Conservation (phyloP, 257 asterid genomes). For the Catharanthus roseus region DNA sequence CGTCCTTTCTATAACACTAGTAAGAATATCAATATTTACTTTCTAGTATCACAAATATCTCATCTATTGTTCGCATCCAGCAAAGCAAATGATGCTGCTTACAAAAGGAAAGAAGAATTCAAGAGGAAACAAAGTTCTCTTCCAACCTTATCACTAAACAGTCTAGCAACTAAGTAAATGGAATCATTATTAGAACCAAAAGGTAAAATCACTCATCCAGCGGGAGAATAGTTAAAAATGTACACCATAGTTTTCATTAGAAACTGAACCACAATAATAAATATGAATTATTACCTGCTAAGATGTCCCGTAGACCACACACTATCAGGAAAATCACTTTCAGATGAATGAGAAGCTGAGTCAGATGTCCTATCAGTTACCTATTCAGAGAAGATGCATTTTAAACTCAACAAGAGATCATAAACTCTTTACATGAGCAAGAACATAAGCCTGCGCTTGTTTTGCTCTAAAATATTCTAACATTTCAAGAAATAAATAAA, state of each 20-base stretch:
- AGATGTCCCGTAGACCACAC: slow-evolving; percentile 39
- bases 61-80: background rate
- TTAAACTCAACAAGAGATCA: slow-evolving; percentile 15
- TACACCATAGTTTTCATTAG: too few species aligned
- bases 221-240: background rate
- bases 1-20: background rate
- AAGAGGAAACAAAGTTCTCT: background rate
- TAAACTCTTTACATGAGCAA: background rate
- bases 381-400: slow-evolving; percentile 28
- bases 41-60: background rate
- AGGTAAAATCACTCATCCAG: background rate
- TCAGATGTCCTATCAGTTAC: slow-evolving; percentile 41
- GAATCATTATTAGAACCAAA: background rate
- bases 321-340: slow-evolving; percentile 43
- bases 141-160: background rate
- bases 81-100: background rate
- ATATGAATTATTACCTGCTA: slow-evolving; percentile 52
- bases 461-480: background rate
- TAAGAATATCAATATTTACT: background rate
- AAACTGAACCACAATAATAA: background rate
- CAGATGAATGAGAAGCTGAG: slow-evolving; percentile 55
- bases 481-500: background rate
- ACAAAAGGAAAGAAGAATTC: background rate
- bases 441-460: background rate
- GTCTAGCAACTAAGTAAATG: background rate